Conservation (phyloP, 2,329 filamentous ascomycete genomes). For the Aspergillus aculeatus region DNA sequence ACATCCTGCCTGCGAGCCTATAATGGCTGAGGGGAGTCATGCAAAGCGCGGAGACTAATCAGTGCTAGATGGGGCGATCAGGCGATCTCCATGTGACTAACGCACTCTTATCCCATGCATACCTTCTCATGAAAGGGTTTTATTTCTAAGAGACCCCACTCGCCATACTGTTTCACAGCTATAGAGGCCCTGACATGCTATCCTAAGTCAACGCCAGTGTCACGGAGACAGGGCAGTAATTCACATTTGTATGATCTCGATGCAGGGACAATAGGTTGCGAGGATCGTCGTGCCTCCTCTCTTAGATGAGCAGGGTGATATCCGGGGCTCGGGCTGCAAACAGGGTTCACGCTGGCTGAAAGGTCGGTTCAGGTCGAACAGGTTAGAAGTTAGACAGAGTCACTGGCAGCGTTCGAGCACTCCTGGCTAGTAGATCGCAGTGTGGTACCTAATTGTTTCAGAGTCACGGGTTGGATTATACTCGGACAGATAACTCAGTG, state of each 20-base stretch:
- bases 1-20: conserved; percentile 23
- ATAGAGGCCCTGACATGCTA: no score
- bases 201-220: no score
- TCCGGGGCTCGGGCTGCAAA: background rate
- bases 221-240: no score
- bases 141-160: no score
- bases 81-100: background rate
- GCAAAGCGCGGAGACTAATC: background rate
- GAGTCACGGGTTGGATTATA: no score
- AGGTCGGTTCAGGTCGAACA: background rate
- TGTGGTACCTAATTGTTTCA: no score
- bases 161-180: no score
- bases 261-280: no score
- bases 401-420: background rate
- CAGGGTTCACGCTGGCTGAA: background rate
- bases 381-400: background rate
- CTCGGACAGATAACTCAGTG: no score
- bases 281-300: background rate
- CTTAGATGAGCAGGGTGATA: background rate
- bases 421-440: background rate
- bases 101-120: background rate
- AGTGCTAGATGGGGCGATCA: background rate
- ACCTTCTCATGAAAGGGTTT: background rate
- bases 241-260: no score
- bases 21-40: background rate